These are phyloP conservation scores for Fagopyrum tataricum DNA, from an alignment of 148 eudicot genomes.

Conservation along the genomic window DNA sequence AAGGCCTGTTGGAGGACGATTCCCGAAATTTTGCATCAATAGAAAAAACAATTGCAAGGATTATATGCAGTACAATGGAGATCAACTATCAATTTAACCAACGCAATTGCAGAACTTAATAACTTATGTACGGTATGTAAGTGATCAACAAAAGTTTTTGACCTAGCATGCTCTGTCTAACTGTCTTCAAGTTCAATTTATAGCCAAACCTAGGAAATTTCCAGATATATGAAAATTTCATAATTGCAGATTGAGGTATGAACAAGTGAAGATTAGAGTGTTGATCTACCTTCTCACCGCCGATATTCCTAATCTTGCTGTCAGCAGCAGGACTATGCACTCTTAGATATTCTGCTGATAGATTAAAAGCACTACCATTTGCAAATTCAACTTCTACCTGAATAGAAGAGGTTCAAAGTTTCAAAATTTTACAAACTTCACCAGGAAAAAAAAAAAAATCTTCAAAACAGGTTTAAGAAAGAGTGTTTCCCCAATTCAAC, in stretches of 20 bases:
- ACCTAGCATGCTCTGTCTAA: too few relatives aligned
- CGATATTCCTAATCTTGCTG: constrained; percentile 73
- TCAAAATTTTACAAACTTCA: background rate
- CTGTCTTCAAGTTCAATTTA: too few relatives aligned
- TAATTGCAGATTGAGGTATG: background rate
- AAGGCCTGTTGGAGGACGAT: too few relatives aligned
- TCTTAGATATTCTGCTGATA: constrained; percentile 80
- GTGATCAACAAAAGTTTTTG: background rate
- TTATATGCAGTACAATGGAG: background rate
- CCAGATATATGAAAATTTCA: background rate
- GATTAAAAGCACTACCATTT: constrained; percentile 39
- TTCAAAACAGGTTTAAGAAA: background rate
- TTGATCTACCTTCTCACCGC: constrained; percentile 72
- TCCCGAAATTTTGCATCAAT: too few relatives aligned
- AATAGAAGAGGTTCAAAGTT: constrained; percentile 7
- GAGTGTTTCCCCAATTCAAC: background rate
- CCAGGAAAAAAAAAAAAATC: background rate
- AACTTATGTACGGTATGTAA: background rate
- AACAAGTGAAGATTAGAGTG: background rate
- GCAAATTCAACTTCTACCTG: constrained; percentile 83
- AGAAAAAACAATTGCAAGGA: background rate
- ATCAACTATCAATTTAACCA: background rate
- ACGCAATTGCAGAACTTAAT: background rate
- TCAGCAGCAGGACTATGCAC: constrained; percentile 90
- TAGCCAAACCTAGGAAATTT: too few relatives aligned